Base-by-base conservation (phyloP, 345 rosid genomes). In the Limnanthes douglasii region DNA sequence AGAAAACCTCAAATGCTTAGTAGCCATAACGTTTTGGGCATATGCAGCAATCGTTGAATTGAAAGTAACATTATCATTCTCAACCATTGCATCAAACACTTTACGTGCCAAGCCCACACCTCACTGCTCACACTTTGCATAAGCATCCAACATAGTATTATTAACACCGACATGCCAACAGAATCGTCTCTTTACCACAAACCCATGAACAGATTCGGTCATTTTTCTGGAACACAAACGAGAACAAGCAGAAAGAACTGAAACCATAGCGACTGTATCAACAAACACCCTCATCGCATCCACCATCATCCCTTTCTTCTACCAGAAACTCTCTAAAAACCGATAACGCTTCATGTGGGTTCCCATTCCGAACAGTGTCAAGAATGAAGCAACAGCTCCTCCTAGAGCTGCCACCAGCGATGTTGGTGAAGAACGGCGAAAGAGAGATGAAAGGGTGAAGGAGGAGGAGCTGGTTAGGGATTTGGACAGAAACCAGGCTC, bases 171-270 rank as follows among this genome's bases (percentile, higher is more conserved):
- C 54, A 37, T 56, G 66, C 15, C 18, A 36, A 51, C 69, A 69
- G 50, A 82, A 70, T 6, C 90, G 93, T 40, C 46, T 69, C 55
- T 78, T 75, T 19, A 73, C 31, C 41, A 65, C 67, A 43, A 75
- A 51, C 8, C 75, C 72, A 51, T 82, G 93, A 43, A 64, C 31
- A 12, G 65, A 72, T 59, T 69, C 66, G n/a, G 70, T 73, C 48
- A 64, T 60, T 14, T 65, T 66, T 39, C 61, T 58, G 17, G 31
- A 21, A 2, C 65, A 37, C 39, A 68, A 37, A 50, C 68, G 82
- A 34, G 88, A 69, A 69, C 85, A 78, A 16, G 97, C 94, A 0
- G 84, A 64, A 22, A 86, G 50, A 20, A 67, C 85, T 10, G 94
- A 78, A 46, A 49, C 65, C 64, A 75, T 31, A 25, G 82, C 85